Base-by-base conservation (phyloP, 1,284 basidiomycete genomes). In the Vanrija sp. region DNA sequence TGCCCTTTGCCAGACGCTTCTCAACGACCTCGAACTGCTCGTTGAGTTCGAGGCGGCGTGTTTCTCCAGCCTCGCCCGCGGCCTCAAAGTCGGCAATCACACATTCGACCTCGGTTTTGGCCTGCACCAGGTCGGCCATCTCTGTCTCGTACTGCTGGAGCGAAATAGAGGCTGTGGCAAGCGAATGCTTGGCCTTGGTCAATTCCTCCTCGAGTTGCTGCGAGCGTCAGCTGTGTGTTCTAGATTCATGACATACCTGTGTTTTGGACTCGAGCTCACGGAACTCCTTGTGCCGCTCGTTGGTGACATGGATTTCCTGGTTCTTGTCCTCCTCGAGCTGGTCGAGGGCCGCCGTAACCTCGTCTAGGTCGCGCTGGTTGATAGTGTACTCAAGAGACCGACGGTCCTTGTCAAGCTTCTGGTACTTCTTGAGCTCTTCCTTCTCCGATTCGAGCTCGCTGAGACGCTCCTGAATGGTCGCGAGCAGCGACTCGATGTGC, bases 371-470 rank as follows among this genome's bases (percentile, higher is more conserved):
- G 38, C 89, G 82, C 65, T 92, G 88, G 76, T 96, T 91, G 56
- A 98, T 77, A 1, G 92, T 89, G 72, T 98, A 98, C 73, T 99
- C 96, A 64, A 98, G 81, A 75, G 93, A 97, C 52, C 95, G 82
- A 46, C 95, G 82, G 61, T 98, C 92, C 71, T 90, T 89, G 73
- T 99, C 96, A 73, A 93, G 93, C 63, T 89, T 86, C 73, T 97
- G 91, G 71, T 91, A 99, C 73, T 97, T 91, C 69, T 93, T 93
- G 51, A 99, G 78, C 75, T 99, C 96, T 62, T 95, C 89, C 76
- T 98, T 98, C 76, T 99, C 96, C 66, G 93, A 89, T 69, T 98
- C 94, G 5, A 98, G 85, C 76, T 98, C 96, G 6, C 81, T 79
- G 49, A 98, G 79, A 3, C 95, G 86, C 10, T 88, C 86, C 64